phyloP scores from a whole-genome alignment of 2,329 filamentous ascomycete genomes.

The Penicillium psychrosexuale region DNA sequence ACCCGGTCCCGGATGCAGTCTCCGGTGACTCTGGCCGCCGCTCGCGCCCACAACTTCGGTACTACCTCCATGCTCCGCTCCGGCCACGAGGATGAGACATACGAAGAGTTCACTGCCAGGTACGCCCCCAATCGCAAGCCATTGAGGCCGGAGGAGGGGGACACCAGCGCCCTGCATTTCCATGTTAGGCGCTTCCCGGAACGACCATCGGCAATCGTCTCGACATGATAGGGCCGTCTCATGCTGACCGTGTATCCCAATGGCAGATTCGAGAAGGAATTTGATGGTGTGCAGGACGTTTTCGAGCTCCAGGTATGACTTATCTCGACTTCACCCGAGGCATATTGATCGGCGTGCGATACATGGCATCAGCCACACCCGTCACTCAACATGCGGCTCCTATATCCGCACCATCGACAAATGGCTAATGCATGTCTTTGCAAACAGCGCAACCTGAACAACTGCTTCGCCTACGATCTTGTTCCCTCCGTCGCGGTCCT shows the following conservation, averaged over 20 bases:
- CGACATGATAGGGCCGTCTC: conserved; percentile 20
- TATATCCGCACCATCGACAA: not conserved
- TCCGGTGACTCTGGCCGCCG: conserved; percentile 52
- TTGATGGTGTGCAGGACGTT: conserved; percentile 94
- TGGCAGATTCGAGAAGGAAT: conserved; percentile 97
- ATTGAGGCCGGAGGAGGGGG: conserved; percentile 20
- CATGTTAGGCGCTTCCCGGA: conserved; percentile 12
- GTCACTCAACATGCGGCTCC: not conserved
- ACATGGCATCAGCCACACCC: conserved; percentile 10
- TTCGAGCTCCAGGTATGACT: conserved; percentile 94
- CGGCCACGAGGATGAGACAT: conserved; percentile 88
- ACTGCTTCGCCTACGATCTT: conserved; percentile 99
- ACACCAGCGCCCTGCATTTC: conserved; percentile 12
- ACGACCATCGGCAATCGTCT: conserved; percentile 3
- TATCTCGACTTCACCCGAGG: conserved; percentile 11
- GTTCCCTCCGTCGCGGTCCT: conserved; percentile 91
- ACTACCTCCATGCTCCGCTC: conserved; percentile 55
- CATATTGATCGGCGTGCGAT: conserved; percentile 19
- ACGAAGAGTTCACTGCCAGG: conserved; percentile 98
- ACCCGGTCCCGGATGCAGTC: conserved; percentile 57
- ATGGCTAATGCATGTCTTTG: conserved; percentile 10
- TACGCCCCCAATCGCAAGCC: conserved; percentile 49
- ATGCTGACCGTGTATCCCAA: conserved; percentile 40
- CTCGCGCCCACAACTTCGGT: conserved; percentile 62
- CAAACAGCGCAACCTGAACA: conserved; percentile 86